phyloP scores from a whole-genome alignment of 2,329 filamentous ascomycete genomes.

The Hymenoscyphus fructigenus region DNA sequence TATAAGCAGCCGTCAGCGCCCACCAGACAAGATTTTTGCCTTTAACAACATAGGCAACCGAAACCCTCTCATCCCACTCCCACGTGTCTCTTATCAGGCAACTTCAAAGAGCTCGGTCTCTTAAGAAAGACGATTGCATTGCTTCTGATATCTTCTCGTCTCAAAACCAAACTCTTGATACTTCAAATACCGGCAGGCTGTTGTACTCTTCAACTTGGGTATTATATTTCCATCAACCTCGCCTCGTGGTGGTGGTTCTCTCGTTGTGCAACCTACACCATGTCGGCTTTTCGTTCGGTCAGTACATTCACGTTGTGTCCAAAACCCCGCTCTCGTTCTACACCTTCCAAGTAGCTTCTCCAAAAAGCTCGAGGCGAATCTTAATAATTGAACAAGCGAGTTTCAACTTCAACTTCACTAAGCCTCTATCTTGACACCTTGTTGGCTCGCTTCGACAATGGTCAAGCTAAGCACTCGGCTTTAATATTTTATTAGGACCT shows the following conservation, averaged over 20 bases:
- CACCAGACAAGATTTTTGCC: not conserved
- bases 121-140: constrained; percentile 8
- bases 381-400: not conserved
- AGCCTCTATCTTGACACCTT: not conserved
- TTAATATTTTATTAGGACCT: not conserved
- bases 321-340: not conserved
- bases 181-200: not conserved
- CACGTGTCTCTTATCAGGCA: constrained; percentile 7
- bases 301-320: not conserved
- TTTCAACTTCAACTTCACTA: not conserved
- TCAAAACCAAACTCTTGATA: not conserved
- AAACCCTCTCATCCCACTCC: constrained; percentile 4
- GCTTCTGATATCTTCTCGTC: not conserved
- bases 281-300: constrained; percentile 27
- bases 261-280: constrained; percentile 2
- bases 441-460: not conserved
- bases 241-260: not conserved
- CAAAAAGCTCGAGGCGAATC: not conserved
- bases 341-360: not conserved
- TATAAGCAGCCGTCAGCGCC: too few species aligned
- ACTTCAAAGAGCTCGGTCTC: not conserved
- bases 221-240: not conserved
- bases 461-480: not conserved
- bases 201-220: not conserved
- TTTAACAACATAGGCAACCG: not conserved